These are phyloP conservation scores for Tuber magnatum DNA, from an alignment of 495 filamentous ascomycete species.

Conservation along the genomic window DNA sequence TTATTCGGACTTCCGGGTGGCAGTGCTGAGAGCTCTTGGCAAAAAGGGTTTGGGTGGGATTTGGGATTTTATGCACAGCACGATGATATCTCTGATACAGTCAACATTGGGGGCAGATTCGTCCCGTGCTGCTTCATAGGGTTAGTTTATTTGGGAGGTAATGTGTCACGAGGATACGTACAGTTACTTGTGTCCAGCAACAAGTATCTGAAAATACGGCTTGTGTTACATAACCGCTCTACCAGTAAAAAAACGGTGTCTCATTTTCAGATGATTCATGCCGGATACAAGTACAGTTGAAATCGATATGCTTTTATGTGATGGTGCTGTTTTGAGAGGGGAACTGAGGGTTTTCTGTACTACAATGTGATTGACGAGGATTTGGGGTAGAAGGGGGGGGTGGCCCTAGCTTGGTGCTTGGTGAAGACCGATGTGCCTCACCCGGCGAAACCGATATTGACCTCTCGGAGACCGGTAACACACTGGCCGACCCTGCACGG, in stretches of 20 bases:
- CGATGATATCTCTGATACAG: constrained; percentile 54
- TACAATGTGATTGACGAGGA: neutral
- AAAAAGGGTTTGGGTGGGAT: constrained; percentile 59
- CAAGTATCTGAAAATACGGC: no score
- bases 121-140: constrained; percentile 25
- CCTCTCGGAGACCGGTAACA: neutral
- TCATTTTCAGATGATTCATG: no score
- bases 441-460: neutral
- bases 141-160: constrained; percentile 11
- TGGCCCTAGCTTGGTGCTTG: neutral
- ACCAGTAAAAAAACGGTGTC: no score
- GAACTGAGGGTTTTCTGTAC: neutral
- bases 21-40: constrained; percentile 67
- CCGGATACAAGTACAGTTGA: no score
- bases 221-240: no score
- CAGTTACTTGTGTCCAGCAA: no score
- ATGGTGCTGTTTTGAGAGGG: neutral
- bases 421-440: neutral
- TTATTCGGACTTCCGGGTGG: constrained; percentile 68
- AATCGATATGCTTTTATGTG: neutral
- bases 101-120: constrained; percentile 25
- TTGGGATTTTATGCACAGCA: constrained; percentile 68
- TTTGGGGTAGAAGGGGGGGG: neutral
- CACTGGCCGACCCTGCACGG: neutral
- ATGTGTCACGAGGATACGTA: constrained; percentile 20